Conservation (phyloP, 1,139 yeast genomes). For the Suhomyces taliae region DNA sequence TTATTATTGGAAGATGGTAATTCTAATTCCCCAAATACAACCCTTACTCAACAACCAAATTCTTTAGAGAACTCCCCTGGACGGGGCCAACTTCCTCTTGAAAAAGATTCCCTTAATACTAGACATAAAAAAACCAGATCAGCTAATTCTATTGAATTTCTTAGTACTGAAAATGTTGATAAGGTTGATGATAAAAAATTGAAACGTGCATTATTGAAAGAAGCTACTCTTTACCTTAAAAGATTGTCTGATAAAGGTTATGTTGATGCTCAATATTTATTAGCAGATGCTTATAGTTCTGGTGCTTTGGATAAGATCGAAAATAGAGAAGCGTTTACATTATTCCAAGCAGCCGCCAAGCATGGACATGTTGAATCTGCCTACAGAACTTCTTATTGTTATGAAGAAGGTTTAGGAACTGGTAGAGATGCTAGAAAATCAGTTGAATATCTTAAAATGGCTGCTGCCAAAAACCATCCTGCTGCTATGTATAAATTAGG, state of each 20-base stretch:
- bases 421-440: slow-evolving; percentile 87
- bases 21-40: slow-evolving; percentile 8
- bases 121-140: slow-evolving; percentile 20
- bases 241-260: slow-evolving; percentile 79
- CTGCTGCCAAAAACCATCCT: slow-evolving; percentile 89
- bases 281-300: slow-evolving; percentile 85
- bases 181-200: slow-evolving; percentile 32
- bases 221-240: slow-evolving; percentile 70
- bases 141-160: slow-evolving; percentile 24
- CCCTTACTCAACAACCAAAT: slow-evolving; percentile 10
- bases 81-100: slow-evolving; percentile 17
- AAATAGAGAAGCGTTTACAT: slow-evolving; percentile 67
- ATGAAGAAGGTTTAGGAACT: slow-evolving; percentile 92
- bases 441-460: slow-evolving; percentile 77
- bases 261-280: slow-evolving; percentile 84
- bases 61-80: slow-evolving; percentile 31
- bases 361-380: slow-evolving; percentile 92
- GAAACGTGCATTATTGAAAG: slow-evolving; percentile 61
- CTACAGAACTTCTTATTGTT: slow-evolving; percentile 86
- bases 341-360: slow-evolving; percentile 89
- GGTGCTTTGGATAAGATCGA: slow-evolving; percentile 88
- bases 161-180: slow-evolving; percentile 15
- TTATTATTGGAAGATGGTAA: slow-evolving; percentile 48
- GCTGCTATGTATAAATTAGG: slow-evolving; percentile 96
- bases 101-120: slow-evolving; percentile 12